phyloP scores from a whole-genome alignment of 495 filamentous ascomycete genomes.

The Talaromyces thailandensis region DNA sequence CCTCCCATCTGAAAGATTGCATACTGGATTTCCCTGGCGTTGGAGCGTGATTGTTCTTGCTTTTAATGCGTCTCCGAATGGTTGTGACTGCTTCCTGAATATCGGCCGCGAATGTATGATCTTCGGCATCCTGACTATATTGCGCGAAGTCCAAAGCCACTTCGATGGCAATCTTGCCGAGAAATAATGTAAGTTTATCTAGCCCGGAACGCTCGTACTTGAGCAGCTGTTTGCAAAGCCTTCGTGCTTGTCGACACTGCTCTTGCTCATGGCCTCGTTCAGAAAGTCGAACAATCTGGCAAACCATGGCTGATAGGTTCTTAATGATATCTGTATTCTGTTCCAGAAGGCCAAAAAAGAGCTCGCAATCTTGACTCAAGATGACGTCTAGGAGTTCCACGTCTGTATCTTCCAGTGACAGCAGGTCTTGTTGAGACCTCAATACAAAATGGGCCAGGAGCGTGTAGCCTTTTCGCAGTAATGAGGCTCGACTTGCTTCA shows the following conservation, averaged over 20 bases:
- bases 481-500: constrained; percentile 12
- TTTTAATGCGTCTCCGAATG: constrained; percentile 10
- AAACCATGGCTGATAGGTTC: constrained; percentile 26
- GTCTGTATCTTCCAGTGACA: neutral
- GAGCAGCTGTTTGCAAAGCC: constrained; percentile 23
- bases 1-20: constrained; percentile 44
- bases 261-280: constrained; percentile 18
- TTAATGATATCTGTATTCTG: constrained; percentile 25
- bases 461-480: constrained; percentile 29
- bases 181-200: constrained; percentile 18
- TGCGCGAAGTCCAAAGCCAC: constrained; percentile 41
- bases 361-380: constrained; percentile 12
- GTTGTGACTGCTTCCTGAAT: constrained; percentile 28
- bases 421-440: constrained; percentile 19
- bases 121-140: constrained; percentile 32
- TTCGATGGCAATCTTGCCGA: constrained; percentile 33
- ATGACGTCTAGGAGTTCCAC: constrained; percentile 10
- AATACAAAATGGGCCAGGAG: constrained; percentile 27
- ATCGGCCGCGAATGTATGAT: constrained; percentile 40
- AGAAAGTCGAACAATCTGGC: constrained; percentile 29
- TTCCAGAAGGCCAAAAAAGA: constrained; percentile 18
- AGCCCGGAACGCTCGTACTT: constrained; percentile 18
- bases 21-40: constrained; percentile 2
- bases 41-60: constrained; percentile 2
- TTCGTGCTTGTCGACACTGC: constrained; percentile 13